phyloP scores from a whole-genome alignment of 768 basidiomycete species.

The Termitomyces sp. region DNA sequence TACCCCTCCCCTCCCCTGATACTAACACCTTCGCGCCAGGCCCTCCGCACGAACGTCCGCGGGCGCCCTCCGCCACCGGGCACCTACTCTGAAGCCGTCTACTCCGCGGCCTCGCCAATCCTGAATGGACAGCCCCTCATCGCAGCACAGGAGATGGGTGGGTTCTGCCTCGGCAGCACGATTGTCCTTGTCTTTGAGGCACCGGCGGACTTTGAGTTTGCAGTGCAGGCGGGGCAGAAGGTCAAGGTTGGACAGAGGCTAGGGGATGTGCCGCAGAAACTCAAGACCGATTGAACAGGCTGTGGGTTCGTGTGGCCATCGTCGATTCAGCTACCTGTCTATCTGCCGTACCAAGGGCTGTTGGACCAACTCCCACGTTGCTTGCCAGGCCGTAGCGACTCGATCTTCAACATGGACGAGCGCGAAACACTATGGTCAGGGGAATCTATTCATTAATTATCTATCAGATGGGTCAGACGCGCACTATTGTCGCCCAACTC shows the following conservation, averaged over 20 bases:
- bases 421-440: not conserved
- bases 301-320: not conserved
- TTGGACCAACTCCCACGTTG: not conserved
- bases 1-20: not conserved
- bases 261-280: slow-evolving; percentile 47
- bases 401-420: slow-evolving; percentile 22
- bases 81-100: slow-evolving; percentile 89
- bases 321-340: not conserved
- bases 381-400: not conserved
- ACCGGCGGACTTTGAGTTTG: slow-evolving; percentile 76
- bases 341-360: not conserved
- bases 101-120: slow-evolving; percentile 76
- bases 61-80: slow-evolving; percentile 70
- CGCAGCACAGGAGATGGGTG: slow-evolving; percentile 95
- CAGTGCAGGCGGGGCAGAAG: slow-evolving; percentile 71
- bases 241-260: slow-evolving; percentile 83
- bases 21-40: slow-evolving; percentile 32
- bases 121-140: slow-evolving; percentile 84
- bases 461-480: not conserved
- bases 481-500: not conserved
- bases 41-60: slow-evolving; percentile 85
- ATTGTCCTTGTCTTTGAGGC: slow-evolving; percentile 98
- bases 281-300: slow-evolving; percentile 21
- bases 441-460: not conserved
- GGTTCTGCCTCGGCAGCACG: slow-evolving; percentile 92